Conservation (phyloP, 345 rosid species). For the Camelina neglecta region DNA sequence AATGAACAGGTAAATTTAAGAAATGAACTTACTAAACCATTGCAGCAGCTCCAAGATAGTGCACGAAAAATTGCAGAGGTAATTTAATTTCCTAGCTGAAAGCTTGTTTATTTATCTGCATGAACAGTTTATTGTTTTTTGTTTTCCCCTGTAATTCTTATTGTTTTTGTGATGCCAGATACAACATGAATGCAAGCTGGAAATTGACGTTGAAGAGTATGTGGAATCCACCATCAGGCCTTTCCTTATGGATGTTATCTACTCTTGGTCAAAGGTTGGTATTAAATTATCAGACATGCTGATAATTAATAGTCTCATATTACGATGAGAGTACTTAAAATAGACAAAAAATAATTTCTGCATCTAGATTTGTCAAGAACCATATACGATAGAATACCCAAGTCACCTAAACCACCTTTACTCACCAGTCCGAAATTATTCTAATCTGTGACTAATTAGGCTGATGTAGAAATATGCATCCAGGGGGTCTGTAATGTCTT, state of each 20-base stretch:
- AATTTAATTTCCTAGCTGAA: constrained; percentile 14
- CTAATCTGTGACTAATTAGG: too few species aligned
- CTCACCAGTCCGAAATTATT: not conserved
- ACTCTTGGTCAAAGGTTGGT: constrained; percentile 95
- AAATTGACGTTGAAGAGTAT: constrained; percentile 84
- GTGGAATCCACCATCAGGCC: constrained; percentile 98
- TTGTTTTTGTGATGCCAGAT: constrained; percentile 53
- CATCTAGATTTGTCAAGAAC: constrained; percentile 4
- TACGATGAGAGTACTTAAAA: not conserved
- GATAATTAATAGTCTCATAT: not conserved
- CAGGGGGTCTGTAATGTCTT: too few species aligned
- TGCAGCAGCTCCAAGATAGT: constrained; percentile 95
- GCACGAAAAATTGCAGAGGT: constrained; percentile 99
- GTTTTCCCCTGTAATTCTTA: not conserved
- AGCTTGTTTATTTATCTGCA: constrained; percentile 8
- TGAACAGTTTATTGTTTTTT: not conserved
- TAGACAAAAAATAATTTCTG: not conserved
- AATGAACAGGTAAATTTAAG: constrained; percentile 84
- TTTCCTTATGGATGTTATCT: constrained; percentile 92
- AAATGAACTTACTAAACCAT: constrained; percentile 85
- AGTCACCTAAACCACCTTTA: not conserved
- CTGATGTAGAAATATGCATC: too few species aligned
- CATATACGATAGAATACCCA: not conserved
- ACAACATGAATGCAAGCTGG: constrained; percentile 97
- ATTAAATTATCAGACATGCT: constrained; percentile 23